phyloP scores from a whole-genome alignment of 495 filamentous ascomycete genomes.

The Aspergillus olivimuriae region DNA sequence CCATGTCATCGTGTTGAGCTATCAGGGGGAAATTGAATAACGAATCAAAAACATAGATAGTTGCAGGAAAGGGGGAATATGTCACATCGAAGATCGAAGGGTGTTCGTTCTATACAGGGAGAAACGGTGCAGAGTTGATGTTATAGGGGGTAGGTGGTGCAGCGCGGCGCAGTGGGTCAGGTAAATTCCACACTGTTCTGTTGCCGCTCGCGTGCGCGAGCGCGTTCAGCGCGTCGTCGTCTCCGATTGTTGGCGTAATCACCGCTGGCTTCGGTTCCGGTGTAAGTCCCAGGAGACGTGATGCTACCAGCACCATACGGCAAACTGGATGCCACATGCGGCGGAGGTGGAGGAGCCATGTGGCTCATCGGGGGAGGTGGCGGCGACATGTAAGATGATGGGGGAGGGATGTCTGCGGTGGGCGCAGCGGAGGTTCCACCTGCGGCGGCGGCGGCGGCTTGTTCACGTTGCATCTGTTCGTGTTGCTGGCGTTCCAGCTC shows the following conservation, averaged over 20 bases:
- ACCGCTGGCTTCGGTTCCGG: slow-evolving; percentile 46
- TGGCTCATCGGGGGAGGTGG: slow-evolving; percentile 26
- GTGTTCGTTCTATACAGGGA: neutral
- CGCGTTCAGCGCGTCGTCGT: slow-evolving; percentile 46
- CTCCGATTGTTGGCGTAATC: slow-evolving; percentile 48
- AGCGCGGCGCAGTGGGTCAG: slow-evolving; percentile 14
- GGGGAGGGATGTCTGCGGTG: slow-evolving; percentile 22
- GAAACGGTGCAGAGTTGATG: too few species aligned
- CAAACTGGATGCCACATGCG: slow-evolving; percentile 30
- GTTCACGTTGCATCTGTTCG: slow-evolving; percentile 42
- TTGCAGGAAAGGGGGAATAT: neutral
- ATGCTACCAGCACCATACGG: slow-evolving; percentile 41
- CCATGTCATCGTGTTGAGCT: too few species aligned
- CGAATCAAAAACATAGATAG: neutral
- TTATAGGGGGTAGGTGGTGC: neutral
- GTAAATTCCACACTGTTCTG: slow-evolving; percentile 44
- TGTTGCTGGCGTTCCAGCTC: slow-evolving; percentile 45
- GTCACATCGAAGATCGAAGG: neutral
- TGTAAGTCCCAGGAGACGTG: slow-evolving; percentile 41
- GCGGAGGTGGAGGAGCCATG: slow-evolving; percentile 30
- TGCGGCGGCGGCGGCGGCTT: slow-evolving; percentile 26
- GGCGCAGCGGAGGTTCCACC: slow-evolving; percentile 20
- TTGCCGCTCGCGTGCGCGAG: slow-evolving; percentile 40
- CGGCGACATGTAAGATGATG: slow-evolving; percentile 27
- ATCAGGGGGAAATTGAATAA: too few species aligned